These are phyloP conservation scores for Colletotrichum sp. DNA, from an alignment of 2,329 filamentous ascomycete species.

Conservation along the genomic window DNA sequence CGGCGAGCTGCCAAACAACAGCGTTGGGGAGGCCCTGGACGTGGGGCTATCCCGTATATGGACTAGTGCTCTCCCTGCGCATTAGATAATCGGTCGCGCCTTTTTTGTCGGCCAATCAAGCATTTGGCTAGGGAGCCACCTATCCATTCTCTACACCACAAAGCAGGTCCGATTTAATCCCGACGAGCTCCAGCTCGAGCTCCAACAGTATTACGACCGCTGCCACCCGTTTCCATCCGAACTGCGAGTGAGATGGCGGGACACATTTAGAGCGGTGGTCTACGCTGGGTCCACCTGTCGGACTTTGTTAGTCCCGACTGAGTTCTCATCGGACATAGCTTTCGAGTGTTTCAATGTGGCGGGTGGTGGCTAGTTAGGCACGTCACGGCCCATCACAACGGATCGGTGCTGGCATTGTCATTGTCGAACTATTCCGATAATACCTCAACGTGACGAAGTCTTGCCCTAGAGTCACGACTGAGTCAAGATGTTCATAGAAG, in stretches of 20 bases:
- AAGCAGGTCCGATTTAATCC: conserved; percentile 2
- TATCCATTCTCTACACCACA: not conserved
- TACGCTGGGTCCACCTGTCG: not conserved
- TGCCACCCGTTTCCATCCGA: conserved; percentile 19
- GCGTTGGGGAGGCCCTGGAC: conserved; percentile 21
- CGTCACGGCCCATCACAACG: not conserved
- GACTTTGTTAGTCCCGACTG: not conserved
- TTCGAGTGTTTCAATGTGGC: not conserved
- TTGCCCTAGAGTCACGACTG: not conserved
- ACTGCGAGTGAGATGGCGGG: not conserved
- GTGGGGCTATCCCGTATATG: not conserved
- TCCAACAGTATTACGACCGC: not conserved
- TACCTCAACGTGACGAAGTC: not conserved
- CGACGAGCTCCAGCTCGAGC: not conserved
- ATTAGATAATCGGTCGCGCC: conserved; percentile 10
- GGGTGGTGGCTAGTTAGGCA: not conserved
- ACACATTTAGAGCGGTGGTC: not conserved
- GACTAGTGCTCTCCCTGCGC: not conserved
- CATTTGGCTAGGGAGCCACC: not conserved
- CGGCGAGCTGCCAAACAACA: conserved; percentile 21
- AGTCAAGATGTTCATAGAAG: not conserved
- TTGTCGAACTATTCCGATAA: not conserved
- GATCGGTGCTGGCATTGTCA: not conserved
- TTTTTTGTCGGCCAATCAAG: not conserved
- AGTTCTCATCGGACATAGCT: not conserved